Conservation (phyloP, 345 rosid genomes). For the Murraya koenigii region DNA sequence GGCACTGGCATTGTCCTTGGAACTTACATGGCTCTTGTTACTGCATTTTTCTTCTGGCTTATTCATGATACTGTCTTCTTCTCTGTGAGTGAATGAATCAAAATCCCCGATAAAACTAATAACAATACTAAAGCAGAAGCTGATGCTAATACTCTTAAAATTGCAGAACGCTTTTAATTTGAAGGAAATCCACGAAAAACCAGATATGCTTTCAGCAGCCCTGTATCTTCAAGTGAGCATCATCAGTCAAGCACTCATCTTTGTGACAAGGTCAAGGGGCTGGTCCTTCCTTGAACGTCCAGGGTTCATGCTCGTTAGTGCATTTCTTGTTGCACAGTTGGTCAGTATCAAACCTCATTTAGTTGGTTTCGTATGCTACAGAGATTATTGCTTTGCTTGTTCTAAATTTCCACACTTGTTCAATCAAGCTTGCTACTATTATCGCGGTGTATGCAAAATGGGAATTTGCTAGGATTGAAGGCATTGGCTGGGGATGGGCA, state of each 20-base stretch:
- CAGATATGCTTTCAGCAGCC: conserved; percentile 63
- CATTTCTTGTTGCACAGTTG: conserved; percentile 69
- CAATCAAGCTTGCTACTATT: conserved; percentile 56
- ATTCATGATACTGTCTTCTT: conserved; percentile 58
- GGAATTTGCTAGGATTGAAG: conserved; percentile 63
- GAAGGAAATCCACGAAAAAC: conserved; percentile 32
- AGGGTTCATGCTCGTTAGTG: conserved; percentile 45
- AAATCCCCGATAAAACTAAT: background rate
- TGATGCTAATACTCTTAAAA: background rate
- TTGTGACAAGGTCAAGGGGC: conserved; percentile 77
- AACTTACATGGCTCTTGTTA: conserved; percentile 61
- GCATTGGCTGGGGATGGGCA: conserved; percentile 88
- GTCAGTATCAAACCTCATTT: conserved; percentile 27
- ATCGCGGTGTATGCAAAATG: conserved; percentile 65
- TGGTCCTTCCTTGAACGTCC: conserved; percentile 80
- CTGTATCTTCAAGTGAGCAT: conserved; percentile 88
- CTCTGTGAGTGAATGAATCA: conserved; percentile 41
- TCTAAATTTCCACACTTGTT: background rate
- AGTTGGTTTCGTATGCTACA: background rate
- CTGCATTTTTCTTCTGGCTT: conserved; percentile 66
- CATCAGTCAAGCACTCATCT: conserved; percentile 85
- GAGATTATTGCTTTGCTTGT: background rate
- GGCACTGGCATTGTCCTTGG: conserved; percentile 74
- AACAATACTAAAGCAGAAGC: background rate
- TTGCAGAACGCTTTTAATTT: conserved; percentile 54